Base-by-base conservation (phyloP, 2,329 filamentous ascomycete genomes). In the Setomelanomma holmii region DNA sequence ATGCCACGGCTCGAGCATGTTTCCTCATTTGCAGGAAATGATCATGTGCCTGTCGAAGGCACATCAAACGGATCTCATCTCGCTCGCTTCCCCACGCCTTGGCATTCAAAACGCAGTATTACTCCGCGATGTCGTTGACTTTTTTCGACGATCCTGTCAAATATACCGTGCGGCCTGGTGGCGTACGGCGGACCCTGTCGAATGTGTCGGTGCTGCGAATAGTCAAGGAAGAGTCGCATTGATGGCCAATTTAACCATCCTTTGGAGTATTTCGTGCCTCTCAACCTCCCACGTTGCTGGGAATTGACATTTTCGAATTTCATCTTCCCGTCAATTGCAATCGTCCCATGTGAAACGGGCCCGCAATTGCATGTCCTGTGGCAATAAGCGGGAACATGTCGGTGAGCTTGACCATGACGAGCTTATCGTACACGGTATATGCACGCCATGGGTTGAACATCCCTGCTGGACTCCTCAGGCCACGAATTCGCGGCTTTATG, bases 41-140 rank as follows among this genome's bases (percentile, higher is more conserved):
- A 65, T 45, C 48, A 21, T 35, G 36, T 49, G 55, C 42, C 40
- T 19, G 40, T 50, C 46, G 36, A 55, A 53, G 51, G 54, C 47
- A 57, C 47, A 58, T 64, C 60, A 65, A 65, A 67, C 62, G 39
- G 45, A 42, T 46, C 49, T 65, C 63, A 64, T 67, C 60, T 66
- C 60, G 45, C 49, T 50, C 42, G 49, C 49, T 63, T 62, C 64
- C 62, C 64, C 64, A 65, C 56, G 60, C 40, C 49, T 64, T 65
- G 59, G 58, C 56, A 46, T 44, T 19, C 39, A 46, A 30, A 30
- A 30, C 27, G 27, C 27, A 30, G 27, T 8, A 30, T 30, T 14
- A 30, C 27, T 8, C 27, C 27, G 27, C 27, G 27, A 30, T 30
- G 34, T 16, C 34, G 16, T 36, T 36, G 34, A 36, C 16, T 36